A percentile compares a stretch with the other conserved stretches of the same genome.
phyloP scores from a whole-genome alignment of 1,284 basidiomycete species.

The Ustilago loliicola region DNA sequence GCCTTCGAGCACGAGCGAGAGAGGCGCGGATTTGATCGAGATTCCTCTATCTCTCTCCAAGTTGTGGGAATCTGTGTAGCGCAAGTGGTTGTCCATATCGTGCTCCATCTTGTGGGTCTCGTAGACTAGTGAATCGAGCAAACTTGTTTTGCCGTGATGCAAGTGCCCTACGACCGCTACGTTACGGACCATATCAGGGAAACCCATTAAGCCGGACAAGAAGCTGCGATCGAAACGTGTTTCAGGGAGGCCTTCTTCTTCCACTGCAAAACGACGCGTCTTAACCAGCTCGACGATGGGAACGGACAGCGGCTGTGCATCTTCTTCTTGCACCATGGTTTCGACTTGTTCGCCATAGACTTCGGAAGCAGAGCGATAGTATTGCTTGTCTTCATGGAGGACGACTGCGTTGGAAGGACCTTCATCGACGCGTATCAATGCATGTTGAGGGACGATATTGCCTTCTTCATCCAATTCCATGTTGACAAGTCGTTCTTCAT shows the following conservation, averaged over 20 bases:
- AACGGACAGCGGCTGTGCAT: slow-evolving; percentile 92
- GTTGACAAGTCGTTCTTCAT: slow-evolving; percentile 20
- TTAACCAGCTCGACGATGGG: slow-evolving; percentile 97
- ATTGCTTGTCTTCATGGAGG: slow-evolving; percentile 97
- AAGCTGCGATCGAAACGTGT: slow-evolving; percentile 76
- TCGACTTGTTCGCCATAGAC: slow-evolving; percentile 95
- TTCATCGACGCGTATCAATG: slow-evolving; percentile 65
- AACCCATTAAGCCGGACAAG: slow-evolving; percentile 88
- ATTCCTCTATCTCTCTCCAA: slow-evolving; percentile 89
- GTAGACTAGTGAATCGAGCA: slow-evolving; percentile 96
- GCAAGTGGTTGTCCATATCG: slow-evolving; percentile 72
- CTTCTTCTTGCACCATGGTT: slow-evolving; percentile 97
- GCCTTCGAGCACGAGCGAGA: slow-evolving; percentile 90
- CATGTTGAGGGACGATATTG: slow-evolving; percentile 35
- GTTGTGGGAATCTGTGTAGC: slow-evolving; percentile 95
- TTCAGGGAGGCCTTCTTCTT: slow-evolving; percentile 62
- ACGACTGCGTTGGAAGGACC: slow-evolving; percentile 83
- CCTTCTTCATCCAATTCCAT: slow-evolving; percentile 74
- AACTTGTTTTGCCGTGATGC: slow-evolving; percentile 96
- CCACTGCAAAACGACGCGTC: slow-evolving; percentile 87
- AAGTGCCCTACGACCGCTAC: slow-evolving; percentile 79
- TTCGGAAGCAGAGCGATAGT: slow-evolving; percentile 92
- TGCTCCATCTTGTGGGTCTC: slow-evolving; percentile 91
- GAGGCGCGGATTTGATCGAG: slow-evolving; percentile 95
- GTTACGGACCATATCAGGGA: slow-evolving; percentile 89